Base-by-base conservation (phyloP, 441 rosid genomes). In the Eutrema salsugineum region DNA sequence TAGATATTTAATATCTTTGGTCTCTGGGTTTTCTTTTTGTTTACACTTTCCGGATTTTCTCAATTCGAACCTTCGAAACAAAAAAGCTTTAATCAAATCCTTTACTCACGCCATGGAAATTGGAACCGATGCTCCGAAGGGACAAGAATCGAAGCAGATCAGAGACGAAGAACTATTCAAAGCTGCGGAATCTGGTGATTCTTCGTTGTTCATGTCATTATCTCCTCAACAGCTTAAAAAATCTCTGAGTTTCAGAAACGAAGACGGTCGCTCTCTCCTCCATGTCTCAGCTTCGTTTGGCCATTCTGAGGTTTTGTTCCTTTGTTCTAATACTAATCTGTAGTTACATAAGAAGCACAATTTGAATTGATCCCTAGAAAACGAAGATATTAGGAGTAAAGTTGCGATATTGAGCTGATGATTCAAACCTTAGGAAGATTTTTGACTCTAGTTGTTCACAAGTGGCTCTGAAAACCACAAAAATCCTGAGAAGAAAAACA, bases 191-290 rank as follows among this genome's bases (percentile, higher is more conserved):
- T 70, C 88, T 30, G 97, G 97, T 22, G 92, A 90, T 61, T 53
- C 85, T 5, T 82, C 93, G 8, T 4, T 65, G 11, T 86, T 94
- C 80, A 48, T 63, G 63, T 77, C 90, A 43, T 83, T 91, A 54
- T 71, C 95, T 10, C 77, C 51, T 3, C 78, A 79, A 38, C 87
- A 80, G 42, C 89, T 94, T 20, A 8, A 72, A 8, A 73, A 66
- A 44, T 81, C 82, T 10, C 88, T 94, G 39, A 73, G 77, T 15
- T 83, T 90, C 57, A 80, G 80, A 40, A 87, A 91, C 84, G 97
- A 91, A 43, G 97, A 94, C 71, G 86, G 79, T 51, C 96, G 97
- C 76, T 88, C 97, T 70, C 91, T 94, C 65, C 91, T 94, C 75
- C 99, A 90, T 68, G 90, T 91, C 65, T 85, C 99, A 61, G 82